Percentiles rank a stretch among this genome's conserved stretches.
Evolutionary conservation across 2,329 filamentous ascomycete genomes (phyloP).

Genomic region (Fusarium goolgardi): DNA sequence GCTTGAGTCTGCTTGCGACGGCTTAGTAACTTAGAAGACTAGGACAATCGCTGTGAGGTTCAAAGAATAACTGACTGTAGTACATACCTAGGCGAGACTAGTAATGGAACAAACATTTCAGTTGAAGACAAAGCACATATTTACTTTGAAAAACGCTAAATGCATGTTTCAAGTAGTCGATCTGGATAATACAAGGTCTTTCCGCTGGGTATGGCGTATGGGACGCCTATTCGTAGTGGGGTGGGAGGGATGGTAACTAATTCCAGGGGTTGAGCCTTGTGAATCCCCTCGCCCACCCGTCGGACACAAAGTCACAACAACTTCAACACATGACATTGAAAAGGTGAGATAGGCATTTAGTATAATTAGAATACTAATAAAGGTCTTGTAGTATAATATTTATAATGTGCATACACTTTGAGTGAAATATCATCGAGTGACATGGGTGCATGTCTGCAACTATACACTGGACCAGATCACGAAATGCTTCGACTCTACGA

Average conservation of each 20-base stretch:
- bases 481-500: slow-evolving; percentile 23
- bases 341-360: fast-evolving
- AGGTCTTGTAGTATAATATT: fast-evolving
- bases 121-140: neutral
- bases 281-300: slow-evolving; percentile 20
- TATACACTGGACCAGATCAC: neutral
- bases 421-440: neutral
- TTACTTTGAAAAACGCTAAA: neutral
- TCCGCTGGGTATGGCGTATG: neutral
- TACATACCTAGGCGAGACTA: neutral
- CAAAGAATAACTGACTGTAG: neutral
- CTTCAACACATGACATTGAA: neutral
- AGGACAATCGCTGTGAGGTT: neutral
- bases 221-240: slow-evolving; percentile 9
- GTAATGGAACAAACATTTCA: slow-evolving; percentile 11
- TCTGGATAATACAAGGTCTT: neutral
- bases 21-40: neutral
- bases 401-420: slow-evolving; percentile 1
- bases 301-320: neutral
- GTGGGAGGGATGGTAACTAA: slow-evolving; percentile 1
- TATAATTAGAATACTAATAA: fast-evolving
- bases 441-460: neutral
- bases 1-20: neutral
- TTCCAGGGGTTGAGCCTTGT: slow-evolving; percentile 14
- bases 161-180: neutral